Evolutionary conservation across 1,139 yeast species (phyloP).

Genomic region (Blastobotrys arbuscula): DNA sequence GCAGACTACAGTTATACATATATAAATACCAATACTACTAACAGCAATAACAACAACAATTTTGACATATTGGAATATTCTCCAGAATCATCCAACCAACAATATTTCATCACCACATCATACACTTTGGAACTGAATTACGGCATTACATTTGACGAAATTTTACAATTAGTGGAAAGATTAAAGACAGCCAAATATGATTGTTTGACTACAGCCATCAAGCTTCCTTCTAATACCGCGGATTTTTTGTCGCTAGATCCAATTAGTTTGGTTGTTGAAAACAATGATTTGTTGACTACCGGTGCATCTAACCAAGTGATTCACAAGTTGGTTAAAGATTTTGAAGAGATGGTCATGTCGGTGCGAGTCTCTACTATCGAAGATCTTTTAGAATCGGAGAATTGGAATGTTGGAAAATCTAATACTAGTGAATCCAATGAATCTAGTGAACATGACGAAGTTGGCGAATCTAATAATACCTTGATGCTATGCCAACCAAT

Average conservation of each 20-base stretch:
- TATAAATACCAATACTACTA: neutral
- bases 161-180: neutral
- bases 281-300: neutral
- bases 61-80: neutral
- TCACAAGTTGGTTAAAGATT: neutral
- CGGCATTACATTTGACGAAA: neutral
- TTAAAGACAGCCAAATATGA: neutral
- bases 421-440: neutral
- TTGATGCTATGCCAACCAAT: conserved; percentile 2
- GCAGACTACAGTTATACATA: neutral
- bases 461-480: neutral
- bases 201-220: neutral
- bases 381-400: conserved; percentile 2
- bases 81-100: neutral
- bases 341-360: neutral
- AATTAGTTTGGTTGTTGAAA: conserved; percentile 1
- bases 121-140: neutral
- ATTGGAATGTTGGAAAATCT: neutral
- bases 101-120: neutral
- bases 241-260: neutral
- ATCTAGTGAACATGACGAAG: neutral
- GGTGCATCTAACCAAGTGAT: neutral
- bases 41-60: neutral
- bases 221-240: neutral
- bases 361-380: conserved; percentile 2